A percentile compares a stretch with the other conserved stretches of the same genome.
phyloP scores from a whole-genome alignment of 1,284 basidiomycete genomes.

The Athelia psychrophila region DNA sequence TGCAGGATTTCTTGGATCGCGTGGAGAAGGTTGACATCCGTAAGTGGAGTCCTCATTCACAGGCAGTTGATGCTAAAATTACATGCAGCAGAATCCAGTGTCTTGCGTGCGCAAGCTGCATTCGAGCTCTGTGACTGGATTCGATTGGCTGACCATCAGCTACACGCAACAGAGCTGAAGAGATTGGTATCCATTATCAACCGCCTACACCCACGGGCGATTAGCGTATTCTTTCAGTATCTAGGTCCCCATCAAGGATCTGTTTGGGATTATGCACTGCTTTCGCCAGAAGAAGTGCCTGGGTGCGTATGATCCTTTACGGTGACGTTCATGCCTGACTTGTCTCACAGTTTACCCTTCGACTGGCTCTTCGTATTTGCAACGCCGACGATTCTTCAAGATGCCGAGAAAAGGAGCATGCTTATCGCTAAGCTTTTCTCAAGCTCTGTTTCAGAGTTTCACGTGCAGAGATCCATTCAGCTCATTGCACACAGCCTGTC shows the following conservation, averaged over 20 bases:
- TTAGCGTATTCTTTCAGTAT: slow-evolving; percentile 40
- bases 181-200: slow-evolving; percentile 37
- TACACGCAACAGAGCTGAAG: slow-evolving; percentile 33
- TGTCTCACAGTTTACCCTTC: slow-evolving; percentile 35
- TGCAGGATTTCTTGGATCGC: slow-evolving; percentile 38
- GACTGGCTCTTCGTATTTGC: slow-evolving; percentile 38
- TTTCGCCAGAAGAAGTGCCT: background rate
- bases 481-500: slow-evolving; percentile 39
- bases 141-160: slow-evolving; percentile 39
- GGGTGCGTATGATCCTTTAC: background rate
- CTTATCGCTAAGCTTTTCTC: slow-evolving; percentile 16
- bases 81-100: slow-evolving; percentile 30
- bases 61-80: background rate
- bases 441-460: slow-evolving; percentile 8
- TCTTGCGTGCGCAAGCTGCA: slow-evolving; percentile 33
- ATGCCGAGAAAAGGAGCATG: slow-evolving; percentile 19
- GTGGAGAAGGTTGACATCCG: slow-evolving; percentile 39
- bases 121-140: slow-evolving; percentile 60
- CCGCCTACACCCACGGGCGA: slow-evolving; percentile 37
- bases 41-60: slow-evolving; percentile 24
- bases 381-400: slow-evolving; percentile 26
- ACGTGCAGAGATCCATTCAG: slow-evolving; percentile 32
- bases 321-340: slow-evolving; percentile 5
- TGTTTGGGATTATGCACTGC: slow-evolving; percentile 32
- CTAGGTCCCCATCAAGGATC: slow-evolving; percentile 38